Evolutionary conservation across 805 yeast genomes (phyloP), one percentile per base, ranked within the genome.

Genomic region (Suhomyces vadensis): DNA sequence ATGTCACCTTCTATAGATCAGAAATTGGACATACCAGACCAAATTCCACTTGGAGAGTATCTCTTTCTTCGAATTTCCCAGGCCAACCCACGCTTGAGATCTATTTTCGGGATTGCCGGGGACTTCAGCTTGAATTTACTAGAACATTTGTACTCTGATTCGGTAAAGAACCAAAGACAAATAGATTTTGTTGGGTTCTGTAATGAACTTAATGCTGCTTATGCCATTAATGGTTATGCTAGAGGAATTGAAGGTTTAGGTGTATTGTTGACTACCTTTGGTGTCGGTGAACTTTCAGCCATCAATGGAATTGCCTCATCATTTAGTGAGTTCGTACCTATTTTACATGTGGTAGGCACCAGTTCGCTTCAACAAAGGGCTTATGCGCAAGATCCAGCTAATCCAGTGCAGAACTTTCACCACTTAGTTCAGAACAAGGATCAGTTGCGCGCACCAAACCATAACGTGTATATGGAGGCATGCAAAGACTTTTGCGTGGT

Each of bases 241-340:
- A 76, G 92, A 48, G 71, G 74, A 39, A 75, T 79, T n/a, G 76
- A 86, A 5, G 69, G 74, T 4, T 53, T 68, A 47, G 87, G 89
- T 42, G 89, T 82, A 16, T 62, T 74, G 51, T 65, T 74, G 41
- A 82, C 91, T 41, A 89, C 97, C 3, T 87, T 74, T 63, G 97
- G 96, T 40, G 97, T 89, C 13, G 97, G 97, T 45, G 96, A 89
- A 61, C 73, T 88, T 49, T 81, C 89, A 46, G 95, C 95, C 2
- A 57, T 88, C 49, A 88, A 88, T 64, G 96, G 95, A 38, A 69
- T 87, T 43, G 74, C 89, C 24, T 96, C 96, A 39, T 79, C 96
- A 0, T 84, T 77, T 67, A 85, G 95, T 25, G 97, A 89, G 65
- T 78, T 74, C 53, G 83, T 84, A 35, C 94, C 94, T 5, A 69